Conservation (phyloP, 2,329 filamentous ascomycete species). For the Fusarium newnesense region DNA sequence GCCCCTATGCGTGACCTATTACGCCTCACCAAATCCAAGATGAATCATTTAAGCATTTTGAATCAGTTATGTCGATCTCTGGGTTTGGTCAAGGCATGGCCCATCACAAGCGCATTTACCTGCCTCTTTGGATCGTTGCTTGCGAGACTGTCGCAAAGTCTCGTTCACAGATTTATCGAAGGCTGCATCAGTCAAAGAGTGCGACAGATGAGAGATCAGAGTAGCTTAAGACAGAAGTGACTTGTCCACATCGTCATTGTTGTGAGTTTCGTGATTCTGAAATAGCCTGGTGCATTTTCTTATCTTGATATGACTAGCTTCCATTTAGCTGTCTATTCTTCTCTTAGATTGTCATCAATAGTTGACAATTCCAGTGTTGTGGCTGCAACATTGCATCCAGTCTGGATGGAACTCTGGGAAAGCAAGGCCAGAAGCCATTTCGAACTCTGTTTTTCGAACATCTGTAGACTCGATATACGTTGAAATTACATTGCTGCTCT, state of each 20-base stretch:
- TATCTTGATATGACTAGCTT: neutral
- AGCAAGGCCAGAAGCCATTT: neutral
- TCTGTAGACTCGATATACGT: neutral
- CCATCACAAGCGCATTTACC: neutral
- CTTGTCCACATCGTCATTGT: neutral
- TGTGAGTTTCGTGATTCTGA: neutral
- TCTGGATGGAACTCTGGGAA: neutral
- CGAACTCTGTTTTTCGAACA: accelerated
- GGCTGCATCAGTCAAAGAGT: neutral
- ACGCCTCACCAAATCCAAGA: neutral
- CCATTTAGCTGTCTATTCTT: neutral
- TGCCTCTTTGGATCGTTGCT: neutral
- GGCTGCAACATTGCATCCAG: neutral
- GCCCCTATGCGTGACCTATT: neutral
- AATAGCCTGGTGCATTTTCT: neutral
- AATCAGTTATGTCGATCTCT: neutral
- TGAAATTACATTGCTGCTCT: accelerated
- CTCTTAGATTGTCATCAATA: neutral
- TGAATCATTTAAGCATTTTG: neutral
- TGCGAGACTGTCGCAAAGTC: neutral
- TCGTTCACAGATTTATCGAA: neutral
- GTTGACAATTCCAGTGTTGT: neutral
- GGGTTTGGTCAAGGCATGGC: neutral
- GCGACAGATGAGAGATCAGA: neutral
- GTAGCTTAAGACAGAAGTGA: neutral